Evolutionary conservation across 2,329 filamentous ascomycete species (phyloP).

Genomic region (Diaporthe australafricana): DNA sequence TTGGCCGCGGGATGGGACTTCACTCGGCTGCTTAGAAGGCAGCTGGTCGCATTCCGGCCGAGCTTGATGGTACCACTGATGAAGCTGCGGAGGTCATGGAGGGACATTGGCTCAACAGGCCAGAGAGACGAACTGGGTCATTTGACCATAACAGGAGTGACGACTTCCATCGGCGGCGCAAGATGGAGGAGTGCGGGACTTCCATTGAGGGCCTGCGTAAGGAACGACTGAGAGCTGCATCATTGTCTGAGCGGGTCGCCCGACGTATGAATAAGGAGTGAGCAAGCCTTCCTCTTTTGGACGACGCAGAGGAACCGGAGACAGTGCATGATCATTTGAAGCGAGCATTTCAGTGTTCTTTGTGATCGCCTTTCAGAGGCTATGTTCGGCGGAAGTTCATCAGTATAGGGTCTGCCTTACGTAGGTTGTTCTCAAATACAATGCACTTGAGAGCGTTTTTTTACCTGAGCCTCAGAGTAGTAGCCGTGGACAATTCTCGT

Average conservation of each 20-base stretch:
- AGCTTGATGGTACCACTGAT: conserved; percentile 18
- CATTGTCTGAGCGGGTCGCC: neutral
- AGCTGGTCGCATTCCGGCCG: neutral
- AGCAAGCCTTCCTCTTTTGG: neutral
- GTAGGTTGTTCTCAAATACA: too few species aligned
- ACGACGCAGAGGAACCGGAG: neutral
- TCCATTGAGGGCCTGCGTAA: neutral
- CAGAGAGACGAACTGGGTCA: neutral
- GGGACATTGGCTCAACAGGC: neutral
- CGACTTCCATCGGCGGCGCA: neutral
- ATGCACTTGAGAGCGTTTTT: too few species aligned
- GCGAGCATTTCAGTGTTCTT: neutral
- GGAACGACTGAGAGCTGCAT: conserved; percentile 4
- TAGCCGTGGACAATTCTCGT: too few species aligned
- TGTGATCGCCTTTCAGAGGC: too few species aligned
- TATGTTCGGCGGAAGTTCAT: neutral
- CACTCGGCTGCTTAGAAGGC: conserved; percentile 30
- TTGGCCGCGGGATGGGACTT: conserved; percentile 80
- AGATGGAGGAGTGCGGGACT: conserved; percentile 8
- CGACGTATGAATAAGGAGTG: neutral
- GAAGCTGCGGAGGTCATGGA: neutral
- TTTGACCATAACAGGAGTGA: neutral
- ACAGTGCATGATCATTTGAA: neutral
- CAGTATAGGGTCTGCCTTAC: too few species aligned
- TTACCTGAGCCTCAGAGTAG: too few species aligned